Base-by-base conservation (phyloP, 179 eudicot species). In the Amaranthus tricolor region DNA sequence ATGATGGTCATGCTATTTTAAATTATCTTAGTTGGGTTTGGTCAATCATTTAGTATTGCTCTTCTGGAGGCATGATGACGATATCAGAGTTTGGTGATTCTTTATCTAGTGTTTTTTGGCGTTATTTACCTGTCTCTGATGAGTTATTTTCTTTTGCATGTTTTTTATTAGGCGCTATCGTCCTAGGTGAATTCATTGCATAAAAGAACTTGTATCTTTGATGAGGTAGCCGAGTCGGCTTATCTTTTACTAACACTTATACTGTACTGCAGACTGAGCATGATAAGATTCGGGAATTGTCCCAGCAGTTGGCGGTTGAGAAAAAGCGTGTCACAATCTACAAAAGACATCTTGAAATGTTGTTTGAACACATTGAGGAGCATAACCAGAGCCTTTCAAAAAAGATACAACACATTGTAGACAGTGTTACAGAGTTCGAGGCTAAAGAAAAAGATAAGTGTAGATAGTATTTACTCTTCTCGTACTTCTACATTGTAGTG, bases 341-440 rank as follows among this genome's bases (percentile, higher is more conserved):
- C 76, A 94, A 94, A 84, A 85, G 94, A 81, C 96, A 94, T 74
- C 84, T 94, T 68, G 97, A 94, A 74, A 85, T 88, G 91, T 70
- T 94, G 21, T 89, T 94, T 71, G 94, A 90, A 84, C 91, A 94
- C 85, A 92, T 94, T 5, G 96, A 92, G 75, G 98, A 92, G 80
- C 97, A 94, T 78, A 92, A 94, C 71, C 90, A 85, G 75, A 74
- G 83, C 68, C 80, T 94, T 49, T 90, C 96, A 3, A 86, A 85
- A 81, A 92, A 88, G 88, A 87, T 94, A 51, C 85, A 89, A 70
- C 67, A 80, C 76, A 82, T 94, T 21, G 94, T 92, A 78, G 82
- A 87, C 76, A 84, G 79, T 79, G 91, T 94, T 56, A 88, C 84
- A 70, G 92, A 89, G 78, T 85, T 94, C 77, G 98, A 94, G 68